These are phyloP conservation scores for Coffea canephora DNA, from an alignment of 257 asterid genomes.

Conservation along the genomic window DNA sequence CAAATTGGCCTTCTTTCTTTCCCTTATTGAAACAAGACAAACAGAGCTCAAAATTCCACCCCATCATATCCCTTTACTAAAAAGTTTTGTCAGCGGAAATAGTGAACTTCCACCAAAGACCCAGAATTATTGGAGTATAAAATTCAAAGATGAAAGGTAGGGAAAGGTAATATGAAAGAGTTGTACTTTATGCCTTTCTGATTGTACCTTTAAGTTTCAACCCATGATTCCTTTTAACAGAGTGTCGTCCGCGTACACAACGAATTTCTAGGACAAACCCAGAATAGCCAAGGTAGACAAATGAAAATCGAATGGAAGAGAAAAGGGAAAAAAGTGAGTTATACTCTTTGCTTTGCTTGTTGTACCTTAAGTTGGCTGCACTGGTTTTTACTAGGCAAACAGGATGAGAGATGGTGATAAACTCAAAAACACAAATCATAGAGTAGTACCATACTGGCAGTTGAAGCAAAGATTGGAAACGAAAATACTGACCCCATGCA, in stretches of 20 bases:
- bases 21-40: neutral
- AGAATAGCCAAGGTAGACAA: neutral
- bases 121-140: neutral
- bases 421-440: too few species aligned
- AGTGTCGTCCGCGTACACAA: neutral
- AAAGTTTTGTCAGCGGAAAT: neutral
- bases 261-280: neutral
- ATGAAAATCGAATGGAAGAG: neutral
- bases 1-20: slow-evolving; percentile 7
- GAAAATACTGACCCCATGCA: slow-evolving; percentile 88
- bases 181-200: neutral
- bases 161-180: neutral
- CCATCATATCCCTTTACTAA: neutral
- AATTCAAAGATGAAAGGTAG: neutral
- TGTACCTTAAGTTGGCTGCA: neutral
- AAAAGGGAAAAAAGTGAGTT: neutral
- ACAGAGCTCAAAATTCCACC: neutral
- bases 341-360: neutral
- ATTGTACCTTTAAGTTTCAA: neutral
- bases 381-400: neutral
- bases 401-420: neutral
- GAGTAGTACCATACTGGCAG: neutral
- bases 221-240: neutral
- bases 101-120: neutral
- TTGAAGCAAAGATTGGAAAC: neutral